These are phyloP conservation scores for Mariannaea sp. DNA, from an alignment of 2,329 filamentous ascomycete species.

Conservation along the genomic window DNA sequence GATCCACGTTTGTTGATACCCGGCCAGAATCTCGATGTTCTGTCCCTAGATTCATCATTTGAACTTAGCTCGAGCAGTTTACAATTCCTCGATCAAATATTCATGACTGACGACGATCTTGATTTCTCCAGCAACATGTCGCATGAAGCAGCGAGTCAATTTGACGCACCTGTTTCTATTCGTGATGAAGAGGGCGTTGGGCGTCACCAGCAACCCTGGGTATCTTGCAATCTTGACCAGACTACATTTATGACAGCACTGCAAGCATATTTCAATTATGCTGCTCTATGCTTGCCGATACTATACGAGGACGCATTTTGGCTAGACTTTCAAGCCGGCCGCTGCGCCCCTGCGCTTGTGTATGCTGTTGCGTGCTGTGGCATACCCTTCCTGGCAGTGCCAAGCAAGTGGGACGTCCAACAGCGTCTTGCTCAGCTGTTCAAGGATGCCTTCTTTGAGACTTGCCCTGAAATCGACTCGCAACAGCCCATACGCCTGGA, in stretches of 20 bases:
- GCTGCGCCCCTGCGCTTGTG: neutral
- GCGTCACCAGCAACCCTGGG: neutral
- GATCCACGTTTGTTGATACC: neutral
- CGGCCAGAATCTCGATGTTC: neutral
- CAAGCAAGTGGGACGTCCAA: neutral
- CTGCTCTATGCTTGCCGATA: neutral
- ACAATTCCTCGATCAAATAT: neutral
- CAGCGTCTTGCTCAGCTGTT: neutral
- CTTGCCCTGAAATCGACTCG: neutral
- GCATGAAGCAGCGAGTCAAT: neutral
- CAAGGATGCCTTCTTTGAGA: neutral
- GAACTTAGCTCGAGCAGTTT: neutral
- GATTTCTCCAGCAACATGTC: neutral
- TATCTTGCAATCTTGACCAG: neutral
- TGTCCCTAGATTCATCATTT: neutral
- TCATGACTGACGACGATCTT: neutral
- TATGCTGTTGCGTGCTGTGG: neutral
- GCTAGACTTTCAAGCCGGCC: neutral
- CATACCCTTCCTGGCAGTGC: neutral
- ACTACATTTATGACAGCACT: neutral
- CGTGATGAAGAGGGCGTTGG: neutral
- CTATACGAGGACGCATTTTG: neutral
- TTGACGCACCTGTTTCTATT: neutral
- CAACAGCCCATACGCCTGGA: neutral
- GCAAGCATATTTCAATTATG: neutral